Percentiles rank a stretch among this genome's conserved stretches.
phyloP scores from a whole-genome alignment of 2,329 filamentous ascomycete genomes.

The Ceratocystis papillata region DNA sequence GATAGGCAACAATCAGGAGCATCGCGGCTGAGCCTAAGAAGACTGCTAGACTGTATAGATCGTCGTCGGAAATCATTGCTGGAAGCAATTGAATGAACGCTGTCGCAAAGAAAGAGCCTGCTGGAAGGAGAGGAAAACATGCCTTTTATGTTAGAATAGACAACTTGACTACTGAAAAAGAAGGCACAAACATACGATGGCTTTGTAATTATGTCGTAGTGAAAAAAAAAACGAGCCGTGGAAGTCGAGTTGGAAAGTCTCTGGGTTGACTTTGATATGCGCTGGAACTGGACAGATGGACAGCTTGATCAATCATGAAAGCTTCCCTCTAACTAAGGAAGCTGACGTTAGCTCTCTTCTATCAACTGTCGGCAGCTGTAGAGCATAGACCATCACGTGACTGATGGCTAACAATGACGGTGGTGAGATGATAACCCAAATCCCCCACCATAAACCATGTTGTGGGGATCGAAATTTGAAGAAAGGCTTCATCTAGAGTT shows the following conservation, averaged over 20 bases:
- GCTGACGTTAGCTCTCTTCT: slow-evolving; percentile 18
- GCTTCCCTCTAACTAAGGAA: slow-evolving; percentile 16
- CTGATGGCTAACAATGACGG: slow-evolving; percentile 17
- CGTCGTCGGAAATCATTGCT: slow-evolving; percentile 87
- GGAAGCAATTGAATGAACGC: slow-evolving; percentile 1
- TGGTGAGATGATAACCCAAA: slow-evolving; percentile 11
- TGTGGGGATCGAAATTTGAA: slow-evolving; percentile 20
- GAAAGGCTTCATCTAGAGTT: slow-evolving; percentile 5
- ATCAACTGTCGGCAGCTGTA: slow-evolving; percentile 15
- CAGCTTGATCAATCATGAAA: slow-evolving; percentile 24
- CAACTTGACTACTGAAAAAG: background rate
- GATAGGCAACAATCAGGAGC: slow-evolving; percentile 87
- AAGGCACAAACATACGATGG: background rate
- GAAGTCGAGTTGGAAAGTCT: background rate
- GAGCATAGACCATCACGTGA: slow-evolving; percentile 7
- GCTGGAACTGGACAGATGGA: slow-evolving; percentile 24
- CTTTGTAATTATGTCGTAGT: background rate
- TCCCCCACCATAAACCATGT: slow-evolving; percentile 22
- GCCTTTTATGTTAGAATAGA: background rate
- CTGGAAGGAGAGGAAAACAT: background rate
- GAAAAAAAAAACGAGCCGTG: background rate
- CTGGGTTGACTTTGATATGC: background rate
- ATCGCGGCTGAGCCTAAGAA: slow-evolving; percentile 84
- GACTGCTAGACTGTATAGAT: slow-evolving; percentile 83
- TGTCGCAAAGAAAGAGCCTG: background rate